These are phyloP conservation scores for Drechmeria coniospora DNA, from an alignment of 2,329 filamentous ascomycete species.

Conservation along the genomic window DNA sequence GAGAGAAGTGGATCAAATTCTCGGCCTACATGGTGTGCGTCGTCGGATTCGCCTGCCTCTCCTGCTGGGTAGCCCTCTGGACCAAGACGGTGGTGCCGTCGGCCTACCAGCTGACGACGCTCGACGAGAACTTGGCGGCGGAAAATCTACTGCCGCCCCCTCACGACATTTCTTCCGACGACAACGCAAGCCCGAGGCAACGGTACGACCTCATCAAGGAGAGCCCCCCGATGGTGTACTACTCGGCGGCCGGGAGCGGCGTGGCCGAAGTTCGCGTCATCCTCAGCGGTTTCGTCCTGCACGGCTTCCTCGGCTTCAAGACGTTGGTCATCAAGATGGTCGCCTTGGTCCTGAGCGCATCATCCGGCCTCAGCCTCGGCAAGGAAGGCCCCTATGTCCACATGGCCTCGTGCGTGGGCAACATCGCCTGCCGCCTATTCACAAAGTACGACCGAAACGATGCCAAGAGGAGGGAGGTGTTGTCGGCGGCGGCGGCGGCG, in stretches of 20 bases:
- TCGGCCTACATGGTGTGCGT: constrained; percentile 59
- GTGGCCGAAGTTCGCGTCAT: constrained; percentile 97
- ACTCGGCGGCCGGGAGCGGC: constrained; percentile 87
- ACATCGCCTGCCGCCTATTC: constrained; percentile 89
- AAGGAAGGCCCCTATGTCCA: constrained; percentile 97
- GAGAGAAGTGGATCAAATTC: constrained; percentile 56
- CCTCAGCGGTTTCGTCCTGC: constrained; percentile 90
- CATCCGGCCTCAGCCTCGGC: constrained; percentile 82
- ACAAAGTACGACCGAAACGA: constrained; percentile 89
- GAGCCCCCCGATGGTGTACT: constrained; percentile 71
- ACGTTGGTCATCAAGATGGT: constrained; percentile 76
- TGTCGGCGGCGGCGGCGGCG: constrained; percentile 84
- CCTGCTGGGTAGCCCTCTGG: constrained; percentile 67
- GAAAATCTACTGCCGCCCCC: constrained; percentile 24
- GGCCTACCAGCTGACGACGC: constrained; percentile 67
- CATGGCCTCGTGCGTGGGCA: constrained; percentile 87
- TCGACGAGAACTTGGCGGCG: constrained; percentile 86
- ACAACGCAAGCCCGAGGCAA: constrained; percentile 27
- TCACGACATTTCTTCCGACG: constrained; percentile 25
- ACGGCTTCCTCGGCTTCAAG: constrained; percentile 82
- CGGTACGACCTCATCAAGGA: constrained; percentile 20
- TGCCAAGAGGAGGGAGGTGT: constrained; percentile 78
- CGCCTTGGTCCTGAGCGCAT: constrained; percentile 73
- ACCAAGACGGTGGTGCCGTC: constrained; percentile 95
- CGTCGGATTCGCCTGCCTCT: constrained; percentile 50